These are phyloP conservation scores for Phytophthora cactorum DNA, from an alignment of 352 stramenopile genomes.

Conservation along the genomic window DNA sequence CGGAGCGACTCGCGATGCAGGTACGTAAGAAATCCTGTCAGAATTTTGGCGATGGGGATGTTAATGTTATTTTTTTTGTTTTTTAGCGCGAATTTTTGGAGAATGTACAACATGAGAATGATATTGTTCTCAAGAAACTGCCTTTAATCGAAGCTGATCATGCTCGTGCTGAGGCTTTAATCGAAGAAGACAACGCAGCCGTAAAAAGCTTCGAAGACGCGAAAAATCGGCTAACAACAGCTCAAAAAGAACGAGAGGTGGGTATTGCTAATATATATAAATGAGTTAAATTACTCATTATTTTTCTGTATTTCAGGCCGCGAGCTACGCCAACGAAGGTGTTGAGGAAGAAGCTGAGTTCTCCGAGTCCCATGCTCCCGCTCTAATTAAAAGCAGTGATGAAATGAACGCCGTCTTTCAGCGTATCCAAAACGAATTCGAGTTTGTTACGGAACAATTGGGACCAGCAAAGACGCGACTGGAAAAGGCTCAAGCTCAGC, in stretches of 20 bases:
- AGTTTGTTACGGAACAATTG: conserved; percentile 29
- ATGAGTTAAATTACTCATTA: not conserved
- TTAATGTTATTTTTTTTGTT: not conserved
- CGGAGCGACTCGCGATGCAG: conserved; percentile 56
- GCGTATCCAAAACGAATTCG: conserved; percentile 39
- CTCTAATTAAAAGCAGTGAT: conserved; percentile 62
- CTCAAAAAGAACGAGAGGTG: conserved; percentile 56
- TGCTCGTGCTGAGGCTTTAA: conserved; percentile 42
- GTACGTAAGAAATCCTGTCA: conserved; percentile 26
- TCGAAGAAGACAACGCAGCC: conserved; percentile 52
- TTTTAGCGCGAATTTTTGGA: conserved; percentile 59
- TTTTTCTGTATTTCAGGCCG: conserved; percentile 27
- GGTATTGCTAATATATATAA: not conserved
- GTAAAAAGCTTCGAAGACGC: conserved; percentile 36
- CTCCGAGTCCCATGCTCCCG: conserved; percentile 68
- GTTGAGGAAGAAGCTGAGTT: conserved; percentile 83
- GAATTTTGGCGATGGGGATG: not conserved
- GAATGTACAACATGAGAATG: conserved; percentile 51
- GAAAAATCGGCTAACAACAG: conserved; percentile 32
- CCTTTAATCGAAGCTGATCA: conserved; percentile 67
- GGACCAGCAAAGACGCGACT: conserved; percentile 24
- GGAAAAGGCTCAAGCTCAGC: conserved; percentile 14
- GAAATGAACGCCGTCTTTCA: conserved; percentile 60
- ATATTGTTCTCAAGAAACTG: conserved; percentile 56
- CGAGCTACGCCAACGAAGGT: conserved; percentile 61